Evolutionary conservation across 208 protist genomes (phyloP).

Genomic region (Wallacemonas sp.): DNA sequence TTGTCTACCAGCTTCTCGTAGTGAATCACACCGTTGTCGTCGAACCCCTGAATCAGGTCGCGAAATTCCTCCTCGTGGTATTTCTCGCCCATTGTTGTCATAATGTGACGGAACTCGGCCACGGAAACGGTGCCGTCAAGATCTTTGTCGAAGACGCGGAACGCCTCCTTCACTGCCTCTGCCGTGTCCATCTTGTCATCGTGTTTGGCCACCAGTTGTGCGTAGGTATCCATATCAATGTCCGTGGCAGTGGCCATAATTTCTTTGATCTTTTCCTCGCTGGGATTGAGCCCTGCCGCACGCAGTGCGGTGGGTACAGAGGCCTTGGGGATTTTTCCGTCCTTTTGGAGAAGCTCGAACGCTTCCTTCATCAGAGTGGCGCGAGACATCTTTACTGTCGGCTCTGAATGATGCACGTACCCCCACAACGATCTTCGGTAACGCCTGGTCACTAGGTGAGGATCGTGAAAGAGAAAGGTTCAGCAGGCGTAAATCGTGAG

Average conservation of each 20-base stretch:
- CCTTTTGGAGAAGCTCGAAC: conserved; percentile 89
- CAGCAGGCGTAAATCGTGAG: too few species aligned
- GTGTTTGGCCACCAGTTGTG: conserved; percentile 79
- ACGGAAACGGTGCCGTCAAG: conserved; percentile 94
- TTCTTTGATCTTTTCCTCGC: conserved; percentile 89
- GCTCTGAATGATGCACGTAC: too few species aligned
- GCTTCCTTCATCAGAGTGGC: conserved; percentile 82
- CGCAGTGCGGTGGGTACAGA: conserved; percentile 84
- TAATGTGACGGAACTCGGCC: conserved; percentile 95
- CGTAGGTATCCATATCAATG: conserved; percentile 82
- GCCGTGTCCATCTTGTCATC: conserved; percentile 91
- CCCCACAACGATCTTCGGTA: too few species aligned
- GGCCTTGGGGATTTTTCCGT: conserved; percentile 85
- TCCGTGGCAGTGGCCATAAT: conserved; percentile 78
- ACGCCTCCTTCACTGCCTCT: conserved; percentile 95
- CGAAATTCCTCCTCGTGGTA: conserved; percentile 94
- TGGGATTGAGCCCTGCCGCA: conserved; percentile 90
- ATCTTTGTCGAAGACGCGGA: conserved; percentile 97
- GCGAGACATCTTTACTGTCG: conserved; percentile 54
- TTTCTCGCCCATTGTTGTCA: conserved; percentile 97
- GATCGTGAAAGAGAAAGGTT: too few species aligned
- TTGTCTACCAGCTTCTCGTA: conserved; percentile 90
- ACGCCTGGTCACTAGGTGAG: too few species aligned
- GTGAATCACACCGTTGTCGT: conserved; percentile 87
- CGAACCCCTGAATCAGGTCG: conserved; percentile 91